A percentile compares a stretch with the other conserved stretches of the same genome.
Evolutionary conservation across 179 eudicot species (phyloP).

Genomic region (Corrigiola litoralis): DNA sequence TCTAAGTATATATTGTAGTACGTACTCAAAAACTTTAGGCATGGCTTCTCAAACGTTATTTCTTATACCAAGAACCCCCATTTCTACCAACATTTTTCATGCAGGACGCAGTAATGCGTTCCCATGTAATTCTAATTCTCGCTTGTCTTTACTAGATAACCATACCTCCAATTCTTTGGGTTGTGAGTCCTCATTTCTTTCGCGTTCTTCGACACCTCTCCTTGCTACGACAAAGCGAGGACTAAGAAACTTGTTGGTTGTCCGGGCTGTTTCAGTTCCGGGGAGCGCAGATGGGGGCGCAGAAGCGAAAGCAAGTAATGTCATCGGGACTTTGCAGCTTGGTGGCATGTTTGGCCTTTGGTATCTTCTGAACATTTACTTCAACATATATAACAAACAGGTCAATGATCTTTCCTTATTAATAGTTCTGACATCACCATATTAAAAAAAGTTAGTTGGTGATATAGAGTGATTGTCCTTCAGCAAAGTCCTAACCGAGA

Average conservation of each 20-base stretch:
- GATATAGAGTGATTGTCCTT: neutral
- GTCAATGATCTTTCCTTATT: neutral
- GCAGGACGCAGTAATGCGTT: slow-evolving; percentile 2
- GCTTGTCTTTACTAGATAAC: neutral
- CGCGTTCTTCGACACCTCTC: neutral
- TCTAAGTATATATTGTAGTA: neutral
- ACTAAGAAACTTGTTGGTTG: neutral
- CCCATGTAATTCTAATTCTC: neutral
- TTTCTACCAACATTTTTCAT: neutral
- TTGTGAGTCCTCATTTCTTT: slow-evolving; percentile 3
- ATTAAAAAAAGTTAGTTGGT: too few species aligned
- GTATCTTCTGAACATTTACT: slow-evolving; percentile 33
- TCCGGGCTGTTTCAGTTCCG: slow-evolving; percentile 25
- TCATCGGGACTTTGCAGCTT: slow-evolving; percentile 20
- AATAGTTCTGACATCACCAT: neutral
- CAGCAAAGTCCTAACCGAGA: neutral
- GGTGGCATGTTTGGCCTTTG: slow-evolving; percentile 31
- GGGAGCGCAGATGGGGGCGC: slow-evolving; percentile 21
- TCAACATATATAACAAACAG: slow-evolving; percentile 36
- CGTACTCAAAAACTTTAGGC: neutral
- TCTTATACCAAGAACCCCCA: slow-evolving; percentile 19
- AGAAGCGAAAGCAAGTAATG: neutral
- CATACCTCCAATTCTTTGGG: neutral
- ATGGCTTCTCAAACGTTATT: slow-evolving; percentile 21
- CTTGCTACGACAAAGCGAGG: slow-evolving; percentile 1